Conservation (phyloP, 345 rosid species). For the Gynandropsis gynandra region DNA sequence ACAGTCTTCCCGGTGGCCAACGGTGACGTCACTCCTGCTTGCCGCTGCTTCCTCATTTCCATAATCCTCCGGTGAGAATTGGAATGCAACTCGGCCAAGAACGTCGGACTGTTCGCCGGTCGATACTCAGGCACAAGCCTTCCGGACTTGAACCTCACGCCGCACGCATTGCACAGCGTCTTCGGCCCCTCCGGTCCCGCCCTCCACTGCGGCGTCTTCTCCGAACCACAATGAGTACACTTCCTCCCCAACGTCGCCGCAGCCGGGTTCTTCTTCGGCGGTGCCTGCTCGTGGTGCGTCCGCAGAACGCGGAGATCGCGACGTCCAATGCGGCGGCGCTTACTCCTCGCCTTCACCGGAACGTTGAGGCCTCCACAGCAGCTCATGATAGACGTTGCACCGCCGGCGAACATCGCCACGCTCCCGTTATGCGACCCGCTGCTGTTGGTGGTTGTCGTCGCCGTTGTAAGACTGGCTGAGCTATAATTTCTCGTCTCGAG, state of each 20-base stretch:
- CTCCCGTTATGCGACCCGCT: constrained; percentile 25
- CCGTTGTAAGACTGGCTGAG: constrained; percentile 14
- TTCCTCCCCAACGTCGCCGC: constrained; percentile 48
- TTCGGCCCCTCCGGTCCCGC: constrained; percentile 77
- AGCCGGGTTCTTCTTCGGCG: constrained; percentile 29
- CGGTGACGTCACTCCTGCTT: constrained; percentile 19
- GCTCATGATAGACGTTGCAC: constrained; percentile 27
- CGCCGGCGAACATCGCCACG: background rate
- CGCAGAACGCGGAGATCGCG: constrained; percentile 25
- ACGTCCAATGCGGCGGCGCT: constrained; percentile 38
- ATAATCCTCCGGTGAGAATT: constrained; percentile 76
- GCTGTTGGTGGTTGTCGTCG: constrained; percentile 29
- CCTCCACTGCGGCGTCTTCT: constrained; percentile 90
- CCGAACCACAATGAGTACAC: constrained; percentile 77
- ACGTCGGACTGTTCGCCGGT: constrained; percentile 74
- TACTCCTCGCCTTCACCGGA: constrained; percentile 63
- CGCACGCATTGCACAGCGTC: constrained; percentile 84
- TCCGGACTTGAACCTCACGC: constrained; percentile 81
- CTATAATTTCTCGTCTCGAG: constrained; percentile 55
- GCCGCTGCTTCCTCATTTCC: constrained; percentile 69
- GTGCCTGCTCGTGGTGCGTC: constrained; percentile 19
- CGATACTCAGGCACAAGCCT: constrained; percentile 78
- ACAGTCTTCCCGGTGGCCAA: constrained; percentile 31
- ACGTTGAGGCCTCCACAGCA: constrained; percentile 34
- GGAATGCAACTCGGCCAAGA: constrained; percentile 52